A percentile compares a stretch with the other conserved stretches of the same genome.
Evolutionary conservation across 208 protist species (phyloP).

Genomic region (Trypanosomatidae sp.): DNA sequence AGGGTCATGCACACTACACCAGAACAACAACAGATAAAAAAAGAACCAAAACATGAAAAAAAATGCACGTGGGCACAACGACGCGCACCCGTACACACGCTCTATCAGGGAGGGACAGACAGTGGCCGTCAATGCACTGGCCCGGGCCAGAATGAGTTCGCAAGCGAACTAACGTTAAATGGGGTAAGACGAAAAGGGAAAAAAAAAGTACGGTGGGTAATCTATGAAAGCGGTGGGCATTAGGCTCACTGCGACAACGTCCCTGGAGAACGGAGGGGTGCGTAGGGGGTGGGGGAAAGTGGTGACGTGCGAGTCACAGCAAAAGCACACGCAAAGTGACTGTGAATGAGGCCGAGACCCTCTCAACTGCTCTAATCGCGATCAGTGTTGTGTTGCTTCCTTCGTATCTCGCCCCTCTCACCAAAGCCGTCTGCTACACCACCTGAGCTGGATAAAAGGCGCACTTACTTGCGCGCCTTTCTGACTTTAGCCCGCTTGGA

Average conservation of each 20-base stretch:
- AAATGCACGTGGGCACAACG: background rate
- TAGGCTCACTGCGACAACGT: background rate
- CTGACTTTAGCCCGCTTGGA: slow-evolving; percentile 13
- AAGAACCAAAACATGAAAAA: background rate
- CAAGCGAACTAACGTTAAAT: background rate
- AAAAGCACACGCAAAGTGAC: background rate
- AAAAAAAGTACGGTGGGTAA: background rate
- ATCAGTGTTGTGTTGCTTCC: background rate
- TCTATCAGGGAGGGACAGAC: background rate
- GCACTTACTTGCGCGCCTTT: slow-evolving; percentile 8
- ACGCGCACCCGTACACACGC: background rate
- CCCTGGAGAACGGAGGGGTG: background rate
- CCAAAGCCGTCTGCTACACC: background rate
- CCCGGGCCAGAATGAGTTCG: background rate
- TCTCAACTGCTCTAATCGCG: background rate
- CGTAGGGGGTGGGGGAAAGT: background rate
- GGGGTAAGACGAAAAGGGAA: background rate
- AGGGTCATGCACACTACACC: background rate
- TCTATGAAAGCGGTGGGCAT: background rate
- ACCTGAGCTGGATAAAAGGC: background rate
- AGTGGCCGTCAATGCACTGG: background rate
- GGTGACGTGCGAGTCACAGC: background rate
- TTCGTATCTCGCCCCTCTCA: background rate
- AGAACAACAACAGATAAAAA: background rate
- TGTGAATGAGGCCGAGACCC: background rate